Percentiles rank a stretch among this genome's conserved stretches.
phyloP scores from a whole-genome alignment of 1,284 basidiomycete genomes.

The Marasmius fiardii region DNA sequence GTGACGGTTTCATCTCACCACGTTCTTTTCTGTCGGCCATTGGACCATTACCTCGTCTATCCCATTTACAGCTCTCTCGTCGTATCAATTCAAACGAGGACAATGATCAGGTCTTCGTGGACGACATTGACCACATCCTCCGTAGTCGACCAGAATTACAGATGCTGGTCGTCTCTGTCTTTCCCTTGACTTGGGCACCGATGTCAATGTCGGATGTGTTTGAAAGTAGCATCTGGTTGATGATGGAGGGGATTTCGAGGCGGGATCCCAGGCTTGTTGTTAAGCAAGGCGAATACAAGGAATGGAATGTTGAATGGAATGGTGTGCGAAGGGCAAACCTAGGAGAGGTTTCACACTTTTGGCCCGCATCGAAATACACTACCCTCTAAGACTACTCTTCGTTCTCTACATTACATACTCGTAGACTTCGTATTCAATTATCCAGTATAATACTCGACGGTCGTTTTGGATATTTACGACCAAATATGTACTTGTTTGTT shows the following conservation, averaged over 20 bases:
- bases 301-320: slow-evolving; percentile 25
- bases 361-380: background rate
- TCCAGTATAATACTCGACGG: no score
- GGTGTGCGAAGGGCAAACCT: background rate
- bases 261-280: slow-evolving; percentile 26
- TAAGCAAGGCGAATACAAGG: slow-evolving; percentile 21
- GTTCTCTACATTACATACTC: background rate
- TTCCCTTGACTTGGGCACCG: slow-evolving; percentile 21
- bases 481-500: no score
- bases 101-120: slow-evolving; percentile 37
- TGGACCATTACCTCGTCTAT: slow-evolving; percentile 29
- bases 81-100: slow-evolving; percentile 37
- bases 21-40: slow-evolving; percentile 30
- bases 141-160: slow-evolving; percentile 23
- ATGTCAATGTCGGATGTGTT: slow-evolving; percentile 12
- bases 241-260: slow-evolving; percentile 19
- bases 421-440: no score
- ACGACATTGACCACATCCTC: slow-evolving; percentile 31
- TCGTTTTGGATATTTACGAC: no score
- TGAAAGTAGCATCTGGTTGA: slow-evolving; percentile 28
- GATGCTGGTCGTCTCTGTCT: slow-evolving; percentile 34
- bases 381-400: background rate
- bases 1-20: slow-evolving; percentile 34
- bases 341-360: slow-evolving; percentile 7
- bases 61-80: slow-evolving; percentile 39